Evolutionary conservation across 257 asterid species (phyloP), one percentile per base, ranked within the genome.

Genomic region (Nicotiana tabacum): DNA sequence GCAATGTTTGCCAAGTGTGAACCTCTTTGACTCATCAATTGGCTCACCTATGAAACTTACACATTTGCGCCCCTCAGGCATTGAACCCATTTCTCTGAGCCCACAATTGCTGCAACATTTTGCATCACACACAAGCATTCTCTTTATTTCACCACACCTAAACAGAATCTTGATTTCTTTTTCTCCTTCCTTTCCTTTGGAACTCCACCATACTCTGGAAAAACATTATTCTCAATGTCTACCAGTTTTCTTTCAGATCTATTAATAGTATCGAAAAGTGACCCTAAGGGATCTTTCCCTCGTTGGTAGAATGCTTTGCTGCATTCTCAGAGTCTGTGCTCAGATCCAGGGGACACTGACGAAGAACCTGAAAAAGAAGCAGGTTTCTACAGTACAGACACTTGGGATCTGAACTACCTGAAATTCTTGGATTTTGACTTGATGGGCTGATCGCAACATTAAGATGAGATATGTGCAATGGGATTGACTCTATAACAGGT

Each of bases 51-150:
- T 93, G 84, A 98, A 95, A 29, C 95, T 90, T 37, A 95, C 97
- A 83, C 99, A 94, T 83, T 94, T 95, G 15, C 99, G 92, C 83
- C 98, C 97, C 85, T 94, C 99, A 1, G 98, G 98, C 99, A 95
- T 92, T 1, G 99, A 94, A 48, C 99, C 99, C 97, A 95, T 95
- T 64, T 97, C 98, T 86, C 97, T 89, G 3, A 95, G 96, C 90
- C 92, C 98, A 85, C 99, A 95, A 82, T 89, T 91, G 84, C 95
- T 87, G 85, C 99, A 95, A 84, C 92, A 94, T 37, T 87, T 93
- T 0, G 93, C 95, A 82, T 92, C 95, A 86, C 99, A 92, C 18
- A 90, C 56, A 95, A 76, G 83, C 99, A 95, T 1, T 92, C 84
- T 94, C 99, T 86, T 94, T 92, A 0, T 97, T 78, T 90, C 93